Evolutionary conservation across 345 rosid genomes (phyloP).

Genomic region (Draba incana): DNA sequence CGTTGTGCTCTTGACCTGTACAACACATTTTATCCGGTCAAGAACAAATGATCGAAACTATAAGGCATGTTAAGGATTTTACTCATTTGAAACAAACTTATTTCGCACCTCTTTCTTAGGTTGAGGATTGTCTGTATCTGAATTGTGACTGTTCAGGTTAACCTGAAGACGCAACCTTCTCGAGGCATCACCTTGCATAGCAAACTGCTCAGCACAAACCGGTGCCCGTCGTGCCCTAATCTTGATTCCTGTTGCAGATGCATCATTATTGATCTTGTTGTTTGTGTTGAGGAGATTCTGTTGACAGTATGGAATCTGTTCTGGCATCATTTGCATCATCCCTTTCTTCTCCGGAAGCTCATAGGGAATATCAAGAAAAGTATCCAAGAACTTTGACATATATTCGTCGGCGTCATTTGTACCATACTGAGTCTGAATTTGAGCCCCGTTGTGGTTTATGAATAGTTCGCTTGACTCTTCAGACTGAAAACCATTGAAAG

Average conservation of each 20-base stretch:
- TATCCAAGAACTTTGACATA: conserved; percentile 47
- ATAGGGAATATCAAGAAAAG: conserved; percentile 43
- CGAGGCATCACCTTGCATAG: conserved; percentile 59
- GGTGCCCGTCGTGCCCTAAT: conserved; percentile 48
- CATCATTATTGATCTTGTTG: conserved; percentile 25
- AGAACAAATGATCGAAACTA: background rate
- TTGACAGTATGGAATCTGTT: conserved; percentile 20
- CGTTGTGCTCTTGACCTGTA: conserved; percentile 25
- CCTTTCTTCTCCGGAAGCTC: conserved; percentile 36
- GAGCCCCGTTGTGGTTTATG: background rate
- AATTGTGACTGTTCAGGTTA: conserved; percentile 38
- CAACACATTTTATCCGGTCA: background rate
- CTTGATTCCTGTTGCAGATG: conserved; percentile 51
- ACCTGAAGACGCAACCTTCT: conserved; percentile 65
- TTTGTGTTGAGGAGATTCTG: conserved; percentile 19
- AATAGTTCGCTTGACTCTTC: conserved; percentile 16
- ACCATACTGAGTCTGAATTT: conserved; percentile 31
- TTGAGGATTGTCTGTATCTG: conserved; percentile 24
- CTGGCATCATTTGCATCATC: background rate
- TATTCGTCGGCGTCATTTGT: conserved; percentile 42
- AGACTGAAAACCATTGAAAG: conserved; percentile 36
- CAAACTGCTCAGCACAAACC: conserved; percentile 13
- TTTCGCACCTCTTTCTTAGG: conserved; percentile 54
- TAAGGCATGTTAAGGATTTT: background rate
- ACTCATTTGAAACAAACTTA: background rate